phyloP scores from a whole-genome alignment of 441 rosid species.

The Euphorbia celastroides region DNA sequence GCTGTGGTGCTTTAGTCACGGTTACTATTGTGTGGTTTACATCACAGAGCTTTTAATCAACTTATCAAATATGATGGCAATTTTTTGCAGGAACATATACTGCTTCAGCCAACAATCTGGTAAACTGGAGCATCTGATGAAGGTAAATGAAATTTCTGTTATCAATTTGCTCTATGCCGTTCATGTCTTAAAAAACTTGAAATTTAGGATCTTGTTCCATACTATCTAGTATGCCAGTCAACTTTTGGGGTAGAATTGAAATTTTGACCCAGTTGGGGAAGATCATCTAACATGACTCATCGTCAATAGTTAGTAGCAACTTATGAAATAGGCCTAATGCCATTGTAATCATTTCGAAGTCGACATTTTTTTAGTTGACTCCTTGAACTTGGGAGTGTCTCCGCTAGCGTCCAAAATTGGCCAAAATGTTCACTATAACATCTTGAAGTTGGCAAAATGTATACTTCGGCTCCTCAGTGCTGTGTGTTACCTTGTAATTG shows the following conservation, averaged over 20 bases:
- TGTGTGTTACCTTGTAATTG: too few relatives aligned
- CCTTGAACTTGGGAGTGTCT: too few relatives aligned
- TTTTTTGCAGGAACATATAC: slow-evolving; percentile 62
- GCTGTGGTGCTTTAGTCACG: not conserved
- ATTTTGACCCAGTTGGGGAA: not conserved
- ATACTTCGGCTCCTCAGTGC: too few relatives aligned
- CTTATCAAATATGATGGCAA: slow-evolving; percentile 12
- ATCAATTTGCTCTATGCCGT: not conserved
- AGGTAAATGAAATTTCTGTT: slow-evolving; percentile 37
- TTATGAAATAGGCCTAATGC: too few relatives aligned
- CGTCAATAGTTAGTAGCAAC: not conserved
- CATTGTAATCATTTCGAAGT: too few relatives aligned
- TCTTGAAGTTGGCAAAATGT: too few relatives aligned
- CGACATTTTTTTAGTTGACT: too few relatives aligned
- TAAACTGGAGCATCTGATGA: slow-evolving; percentile 95
- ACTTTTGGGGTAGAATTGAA: not conserved
- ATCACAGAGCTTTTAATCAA: not conserved
- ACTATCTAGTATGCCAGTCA: not conserved
- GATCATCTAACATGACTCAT: not conserved
- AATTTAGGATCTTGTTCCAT: not conserved
- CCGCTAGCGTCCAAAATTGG: too few relatives aligned
- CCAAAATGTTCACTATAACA: too few relatives aligned
- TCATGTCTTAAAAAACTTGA: not conserved
- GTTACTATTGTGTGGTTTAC: not conserved
- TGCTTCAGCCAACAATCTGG: slow-evolving; percentile 95